Conservation (phyloP, 495 filamentous ascomycete species). For the Neurospora africana region DNA sequence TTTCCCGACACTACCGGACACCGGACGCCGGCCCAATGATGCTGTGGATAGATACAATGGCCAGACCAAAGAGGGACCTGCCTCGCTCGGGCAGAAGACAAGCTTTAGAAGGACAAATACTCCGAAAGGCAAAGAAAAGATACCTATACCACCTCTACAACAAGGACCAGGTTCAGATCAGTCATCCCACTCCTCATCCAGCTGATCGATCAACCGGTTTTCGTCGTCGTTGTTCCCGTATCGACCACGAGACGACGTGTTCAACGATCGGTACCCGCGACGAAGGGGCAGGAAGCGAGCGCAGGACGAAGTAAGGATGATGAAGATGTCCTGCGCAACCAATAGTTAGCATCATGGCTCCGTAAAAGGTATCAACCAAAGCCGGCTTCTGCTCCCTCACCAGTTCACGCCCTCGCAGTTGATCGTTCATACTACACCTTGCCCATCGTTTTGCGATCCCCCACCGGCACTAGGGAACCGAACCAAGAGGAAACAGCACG, state of each 20-base stretch:
- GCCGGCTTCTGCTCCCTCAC: not conserved
- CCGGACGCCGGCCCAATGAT: not conserved
- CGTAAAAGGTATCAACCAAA: not conserved
- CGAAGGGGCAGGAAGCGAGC: conserved; percentile 52
- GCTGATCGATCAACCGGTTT: conserved; percentile 87
- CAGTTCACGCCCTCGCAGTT: not conserved
- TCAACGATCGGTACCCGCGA: conserved; percentile 53
- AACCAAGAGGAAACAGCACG: not conserved
- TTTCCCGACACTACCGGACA: not conserved
- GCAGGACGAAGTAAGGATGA: conserved; percentile 70
- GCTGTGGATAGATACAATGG: not conserved
- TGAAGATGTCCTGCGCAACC: conserved; percentile 58
- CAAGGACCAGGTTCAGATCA: conserved; percentile 6
- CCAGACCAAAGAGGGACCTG: not conserved
- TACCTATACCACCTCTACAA: not conserved
- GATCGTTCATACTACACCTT: not conserved
- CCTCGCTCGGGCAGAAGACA: not conserved
- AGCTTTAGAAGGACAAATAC: not conserved
- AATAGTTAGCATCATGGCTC: conserved; percentile 1
- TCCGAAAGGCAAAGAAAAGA: not conserved
- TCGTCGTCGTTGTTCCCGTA: conserved; percentile 62
- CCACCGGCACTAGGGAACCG: not conserved
- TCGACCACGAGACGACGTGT: conserved; percentile 34
- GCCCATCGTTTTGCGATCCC: not conserved
- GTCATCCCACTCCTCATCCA: conserved; percentile 84